Evolutionary conservation across 192 early-diverging fungal species (phyloP).

Genomic region (Helicostylum pulchrum): DNA sequence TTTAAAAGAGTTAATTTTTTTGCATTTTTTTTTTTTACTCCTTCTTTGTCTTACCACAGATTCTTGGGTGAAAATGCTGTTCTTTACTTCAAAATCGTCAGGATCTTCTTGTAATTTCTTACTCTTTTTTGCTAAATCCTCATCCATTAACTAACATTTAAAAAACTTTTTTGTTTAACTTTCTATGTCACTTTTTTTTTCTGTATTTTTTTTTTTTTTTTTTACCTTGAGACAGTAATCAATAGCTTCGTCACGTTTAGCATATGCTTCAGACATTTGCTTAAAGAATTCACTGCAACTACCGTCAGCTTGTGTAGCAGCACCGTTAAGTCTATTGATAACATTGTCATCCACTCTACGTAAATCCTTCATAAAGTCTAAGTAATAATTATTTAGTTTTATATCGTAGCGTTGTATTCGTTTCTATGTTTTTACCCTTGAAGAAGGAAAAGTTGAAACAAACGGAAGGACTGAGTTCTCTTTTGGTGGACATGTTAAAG

Average conservation of each 20-base stretch:
- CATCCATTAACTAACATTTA: conserved; percentile 37
- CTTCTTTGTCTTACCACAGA: conserved; percentile 48
- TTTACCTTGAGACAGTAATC: conserved; percentile 62
- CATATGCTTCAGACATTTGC: conserved; percentile 61
- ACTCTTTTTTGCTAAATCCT: conserved; percentile 41
- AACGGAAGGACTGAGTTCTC: conserved; percentile 43
- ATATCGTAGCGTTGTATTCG: background rate
- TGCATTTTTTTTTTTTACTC: background rate
- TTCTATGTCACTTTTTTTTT: conserved; percentile 1
- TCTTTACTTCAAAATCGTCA: conserved; percentile 50
- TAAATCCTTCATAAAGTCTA: conserved; percentile 65
- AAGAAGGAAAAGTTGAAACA: conserved; percentile 66
- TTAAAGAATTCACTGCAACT: conserved; percentile 66
- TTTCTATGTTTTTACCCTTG: conserved; percentile 41
- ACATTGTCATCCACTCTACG: conserved; percentile 81
- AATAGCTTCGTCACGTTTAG: conserved; percentile 62
- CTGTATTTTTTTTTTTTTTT: background rate
- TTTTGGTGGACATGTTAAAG: conserved; percentile 24
- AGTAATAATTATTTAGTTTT: conserved; percentile 16
- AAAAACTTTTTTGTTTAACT: background rate
- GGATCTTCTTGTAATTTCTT: conserved; percentile 53
- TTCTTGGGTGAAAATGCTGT: conserved; percentile 51
- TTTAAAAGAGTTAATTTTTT: background rate
- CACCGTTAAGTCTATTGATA: conserved; percentile 70
- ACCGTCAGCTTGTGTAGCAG: conserved; percentile 59